These are phyloP conservation scores for Hymenoscyphus linearis DNA, from an alignment of 2,329 filamentous ascomycete species.

Conservation along the genomic window DNA sequence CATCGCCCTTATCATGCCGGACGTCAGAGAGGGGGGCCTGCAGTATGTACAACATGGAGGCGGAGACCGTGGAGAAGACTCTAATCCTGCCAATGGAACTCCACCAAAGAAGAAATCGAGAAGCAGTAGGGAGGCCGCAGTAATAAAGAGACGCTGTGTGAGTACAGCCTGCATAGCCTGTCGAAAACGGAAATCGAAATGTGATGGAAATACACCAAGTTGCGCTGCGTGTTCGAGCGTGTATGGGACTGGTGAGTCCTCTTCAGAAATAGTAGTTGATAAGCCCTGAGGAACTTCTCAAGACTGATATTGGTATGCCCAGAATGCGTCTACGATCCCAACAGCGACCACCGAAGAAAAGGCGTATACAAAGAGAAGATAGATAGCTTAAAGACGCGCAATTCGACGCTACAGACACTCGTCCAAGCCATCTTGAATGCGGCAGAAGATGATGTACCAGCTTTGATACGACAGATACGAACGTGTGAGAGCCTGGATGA, in stretches of 20 bases:
- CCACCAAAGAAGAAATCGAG: conserved; percentile 29
- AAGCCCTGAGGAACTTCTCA: neutral
- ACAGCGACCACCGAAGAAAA: conserved; percentile 91
- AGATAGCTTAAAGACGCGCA: conserved; percentile 80
- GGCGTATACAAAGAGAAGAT: conserved; percentile 95
- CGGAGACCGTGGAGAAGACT: conserved; percentile 9
- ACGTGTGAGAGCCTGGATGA: conserved; percentile 60
- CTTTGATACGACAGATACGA: conserved; percentile 79
- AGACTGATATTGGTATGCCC: conserved; percentile 7
- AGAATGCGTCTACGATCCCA: conserved; percentile 90
- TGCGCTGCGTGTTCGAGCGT: conserved; percentile 96
- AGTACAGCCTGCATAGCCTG: conserved; percentile 83
- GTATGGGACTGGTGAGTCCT: conserved; percentile 59
- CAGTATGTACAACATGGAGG: conserved; percentile 13
- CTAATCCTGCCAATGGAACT: conserved; percentile 1
- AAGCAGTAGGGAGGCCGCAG: conserved; percentile 27
- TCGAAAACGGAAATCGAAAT: conserved; percentile 76
- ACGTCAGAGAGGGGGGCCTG: conserved; percentile 17
- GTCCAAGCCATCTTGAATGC: conserved; percentile 91
- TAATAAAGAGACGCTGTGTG: conserved; percentile 66
- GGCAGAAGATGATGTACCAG: conserved; percentile 76
- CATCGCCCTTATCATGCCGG: conserved; percentile 15
- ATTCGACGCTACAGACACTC: conserved; percentile 84
- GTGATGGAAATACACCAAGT: conserved; percentile 84
- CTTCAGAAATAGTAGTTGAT: neutral